A percentile compares a stretch with the other conserved stretches of the same genome.
These are phyloP conservation scores for Trypanosomatidae sp. DNA, from an alignment of 208 protist species.

Conservation along the genomic window DNA sequence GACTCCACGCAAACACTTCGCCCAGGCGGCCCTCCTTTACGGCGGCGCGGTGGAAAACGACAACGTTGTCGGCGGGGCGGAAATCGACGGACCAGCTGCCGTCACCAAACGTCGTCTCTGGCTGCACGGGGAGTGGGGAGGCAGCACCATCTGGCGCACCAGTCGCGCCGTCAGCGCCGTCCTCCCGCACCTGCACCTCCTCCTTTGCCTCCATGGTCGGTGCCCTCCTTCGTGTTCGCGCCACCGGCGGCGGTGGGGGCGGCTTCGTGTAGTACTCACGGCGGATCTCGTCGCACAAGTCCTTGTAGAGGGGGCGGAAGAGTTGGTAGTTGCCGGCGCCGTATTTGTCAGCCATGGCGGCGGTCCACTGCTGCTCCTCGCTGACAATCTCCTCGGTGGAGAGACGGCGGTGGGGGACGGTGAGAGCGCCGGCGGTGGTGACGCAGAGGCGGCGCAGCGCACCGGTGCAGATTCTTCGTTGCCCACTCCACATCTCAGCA, in stretches of 20 bases:
- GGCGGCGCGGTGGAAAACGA: constrained; percentile 51
- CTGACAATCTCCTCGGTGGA: constrained; percentile 22
- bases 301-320: constrained; percentile 80
- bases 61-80: constrained; percentile 42
- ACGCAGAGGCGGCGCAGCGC: neutral
- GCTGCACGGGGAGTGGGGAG: neutral
- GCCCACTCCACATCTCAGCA: too few relatives aligned
- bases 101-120: constrained; percentile 19
- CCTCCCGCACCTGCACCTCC: too few relatives aligned
- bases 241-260: constrained; percentile 41
- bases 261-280: constrained; percentile 68
- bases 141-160: too few relatives aligned
- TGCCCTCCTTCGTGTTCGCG: too few relatives aligned
- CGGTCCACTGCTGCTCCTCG: constrained; percentile 36
- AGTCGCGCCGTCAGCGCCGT: too few relatives aligned
- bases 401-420: constrained; percentile 1
- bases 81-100: constrained; percentile 52
- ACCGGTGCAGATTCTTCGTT: neutral
- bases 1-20: constrained; percentile 57
- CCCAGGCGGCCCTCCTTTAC: constrained; percentile 32
- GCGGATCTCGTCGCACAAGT: constrained; percentile 79
- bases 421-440: neutral
- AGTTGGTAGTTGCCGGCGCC: constrained; percentile 69
- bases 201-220: too few relatives aligned
- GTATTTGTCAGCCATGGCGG: constrained; percentile 53